A percentile compares a stretch with the other conserved stretches of the same genome.
phyloP scores from a whole-genome alignment of 345 rosid species.

The Hibiscus trionum region DNA sequence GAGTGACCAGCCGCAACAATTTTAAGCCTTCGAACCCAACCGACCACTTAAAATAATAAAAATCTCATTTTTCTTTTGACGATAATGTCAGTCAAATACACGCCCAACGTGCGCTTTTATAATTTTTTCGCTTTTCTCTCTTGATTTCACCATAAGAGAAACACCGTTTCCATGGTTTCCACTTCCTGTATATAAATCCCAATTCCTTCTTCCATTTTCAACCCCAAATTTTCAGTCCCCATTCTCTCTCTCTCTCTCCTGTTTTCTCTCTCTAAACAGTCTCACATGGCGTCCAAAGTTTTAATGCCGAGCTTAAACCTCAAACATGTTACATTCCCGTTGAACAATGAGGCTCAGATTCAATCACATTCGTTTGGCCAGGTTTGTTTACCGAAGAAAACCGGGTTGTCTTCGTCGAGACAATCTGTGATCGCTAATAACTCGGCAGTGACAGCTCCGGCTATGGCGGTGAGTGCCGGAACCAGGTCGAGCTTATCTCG shows the following conservation, averaged over 20 bases:
- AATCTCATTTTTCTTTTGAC: background rate
- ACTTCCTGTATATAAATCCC: background rate
- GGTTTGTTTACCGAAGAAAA: constrained; percentile 20
- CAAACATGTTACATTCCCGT: constrained; percentile 2
- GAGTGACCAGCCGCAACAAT: background rate
- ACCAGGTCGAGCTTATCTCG: constrained; percentile 18
- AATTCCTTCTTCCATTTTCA: background rate
- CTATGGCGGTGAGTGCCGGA: background rate
- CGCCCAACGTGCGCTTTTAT: constrained; percentile 23
- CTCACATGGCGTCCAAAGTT: constrained; percentile 36
- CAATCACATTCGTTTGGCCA: constrained; percentile 13
- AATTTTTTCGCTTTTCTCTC: background rate
- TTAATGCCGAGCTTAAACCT: constrained; percentile 28
- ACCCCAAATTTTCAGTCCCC: background rate
- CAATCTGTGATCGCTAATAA: constrained; percentile 1
- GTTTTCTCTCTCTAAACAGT: background rate
- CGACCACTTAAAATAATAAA: background rate
- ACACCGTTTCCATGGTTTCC: background rate
- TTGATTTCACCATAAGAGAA: background rate
- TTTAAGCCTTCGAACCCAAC: background rate
- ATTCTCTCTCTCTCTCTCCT: constrained; percentile 1
- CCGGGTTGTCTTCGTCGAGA: background rate
- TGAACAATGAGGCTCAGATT: background rate
- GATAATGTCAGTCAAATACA: constrained; percentile 29
- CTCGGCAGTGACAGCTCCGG: background rate